Base-by-base conservation (phyloP, 2,329 filamentous ascomycete genomes). In the Ophiostoma sp. region DNA sequence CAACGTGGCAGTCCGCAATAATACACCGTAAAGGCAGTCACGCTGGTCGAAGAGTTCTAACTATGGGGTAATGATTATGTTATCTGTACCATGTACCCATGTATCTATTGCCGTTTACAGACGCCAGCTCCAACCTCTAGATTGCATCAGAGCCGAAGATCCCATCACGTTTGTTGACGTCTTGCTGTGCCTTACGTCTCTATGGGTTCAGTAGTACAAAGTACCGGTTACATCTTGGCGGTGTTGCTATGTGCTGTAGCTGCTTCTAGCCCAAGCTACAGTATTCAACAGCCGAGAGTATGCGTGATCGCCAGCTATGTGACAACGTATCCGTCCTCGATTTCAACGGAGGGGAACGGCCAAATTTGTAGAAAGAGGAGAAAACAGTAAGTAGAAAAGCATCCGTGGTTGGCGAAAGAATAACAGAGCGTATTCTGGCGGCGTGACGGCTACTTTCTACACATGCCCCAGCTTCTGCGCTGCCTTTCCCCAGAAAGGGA, bases 11-110 rank as follows among this genome's bases (percentile, higher is more conserved):
- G 52, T 27, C 23, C 39, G 13, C 39, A 41, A 41, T 15, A 41
- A 15, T 41, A 41, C 11, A 11, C 39, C 13, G 48, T 23, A 41
- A 7, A 8, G 48, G n/a, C 7, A 57, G 52, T 57, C 52, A 57
- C 52, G 52, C 52, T 20, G 57, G 31, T 8, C 20, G 31, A 11
- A 64, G 10, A 64, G 31, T 33, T 33, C 31, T 62, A 35, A n/a
- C 71, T 62, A 72, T 72, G 70, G 70, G 68, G 71, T 72, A 72
- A 72, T 72, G n/a, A 70, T 72, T 71, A 72, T 41, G 71, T 72
- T 54, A 65, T 67, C 31, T 39, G 67, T 68, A 57, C 41, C 44
- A 36, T 64, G 57, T 35, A 64, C 31, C 57, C 15, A 35, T 13
- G 60, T 36, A 64, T 3, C 7, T 64, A 13, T n/a, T 35, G 31